A percentile compares a stretch with the other conserved stretches of the same genome.
phyloP scores from a whole-genome alignment of 1,284 basidiomycete species.

The Malassezia restricta region DNA sequence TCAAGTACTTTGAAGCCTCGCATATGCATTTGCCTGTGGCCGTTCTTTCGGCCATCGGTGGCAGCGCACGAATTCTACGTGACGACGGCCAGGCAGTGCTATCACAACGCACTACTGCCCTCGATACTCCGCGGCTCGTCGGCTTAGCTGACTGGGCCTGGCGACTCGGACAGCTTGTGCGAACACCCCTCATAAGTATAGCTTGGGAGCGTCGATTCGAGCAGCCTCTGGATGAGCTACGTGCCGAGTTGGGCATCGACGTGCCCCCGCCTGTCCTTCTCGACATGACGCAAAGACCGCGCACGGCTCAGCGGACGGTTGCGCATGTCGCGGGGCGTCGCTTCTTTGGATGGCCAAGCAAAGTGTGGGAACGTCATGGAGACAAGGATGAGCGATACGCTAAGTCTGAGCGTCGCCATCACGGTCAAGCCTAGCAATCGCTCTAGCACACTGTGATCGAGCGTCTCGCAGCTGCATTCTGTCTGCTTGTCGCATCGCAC shows the following conservation, averaged over 20 bases:
- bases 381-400: constrained; percentile 10
- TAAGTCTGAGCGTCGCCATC: neutral
- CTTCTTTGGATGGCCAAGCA: constrained; percentile 35
- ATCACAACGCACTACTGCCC: constrained; percentile 55
- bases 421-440: constrained; percentile 14
- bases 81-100: constrained; percentile 52
- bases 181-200: constrained; percentile 67
- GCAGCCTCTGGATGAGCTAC: constrained; percentile 65
- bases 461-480: constrained; percentile 13
- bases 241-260: constrained; percentile 62
- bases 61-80: constrained; percentile 46
- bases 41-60: constrained; percentile 66
- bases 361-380: constrained; percentile 24
- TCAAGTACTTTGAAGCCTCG: constrained; percentile 88
- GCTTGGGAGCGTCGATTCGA: constrained; percentile 95
- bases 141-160: constrained; percentile 56
- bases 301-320: neutral
- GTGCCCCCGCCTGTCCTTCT: constrained; percentile 28
- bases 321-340: constrained; percentile 9
- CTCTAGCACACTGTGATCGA: constrained; percentile 12
- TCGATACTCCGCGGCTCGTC: constrained; percentile 10
- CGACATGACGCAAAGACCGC: constrained; percentile 18
- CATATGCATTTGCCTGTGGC: constrained; percentile 86
- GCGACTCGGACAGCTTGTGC: constrained; percentile 60
- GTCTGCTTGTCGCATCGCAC: constrained; percentile 14